A percentile compares a stretch with the other conserved stretches of the same genome.
phyloP scores from a whole-genome alignment of 805 yeast species.

The Metschnikowia corniflorae region DNA sequence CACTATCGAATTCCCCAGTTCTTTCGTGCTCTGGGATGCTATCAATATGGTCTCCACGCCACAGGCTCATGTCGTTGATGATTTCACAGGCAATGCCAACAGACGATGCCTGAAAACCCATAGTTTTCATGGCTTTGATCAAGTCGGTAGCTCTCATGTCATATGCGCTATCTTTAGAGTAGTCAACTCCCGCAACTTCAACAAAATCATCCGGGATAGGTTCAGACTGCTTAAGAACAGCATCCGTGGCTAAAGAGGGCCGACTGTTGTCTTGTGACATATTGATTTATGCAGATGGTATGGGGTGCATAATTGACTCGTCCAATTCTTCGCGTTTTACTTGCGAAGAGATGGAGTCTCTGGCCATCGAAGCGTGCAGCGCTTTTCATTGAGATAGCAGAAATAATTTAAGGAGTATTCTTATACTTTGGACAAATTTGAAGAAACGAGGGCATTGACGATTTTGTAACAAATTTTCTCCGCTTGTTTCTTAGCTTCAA shows the following conservation, averaged over 20 bases:
- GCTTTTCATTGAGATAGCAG: too few species aligned
- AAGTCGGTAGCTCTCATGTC: constrained; percentile 79
- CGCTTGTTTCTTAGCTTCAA: too few species aligned
- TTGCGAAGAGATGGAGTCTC: not conserved
- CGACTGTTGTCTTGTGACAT: constrained; percentile 16
- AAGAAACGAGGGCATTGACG: too few species aligned
- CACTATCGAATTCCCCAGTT: constrained; percentile 73
- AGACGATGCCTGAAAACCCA: constrained; percentile 97
- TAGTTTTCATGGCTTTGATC: constrained; percentile 77
- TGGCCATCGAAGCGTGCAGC: too few species aligned
- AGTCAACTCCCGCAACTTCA: constrained; percentile 85
- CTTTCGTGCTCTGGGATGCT: constrained; percentile 62
- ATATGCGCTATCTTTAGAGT: constrained; percentile 69
- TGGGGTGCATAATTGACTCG: constrained; percentile 1
- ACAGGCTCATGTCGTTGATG: constrained; percentile 83
- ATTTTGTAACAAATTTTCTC: too few species aligned
- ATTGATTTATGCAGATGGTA: too few species aligned
- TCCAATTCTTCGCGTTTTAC: constrained; percentile 2
- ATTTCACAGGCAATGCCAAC: constrained; percentile 88
- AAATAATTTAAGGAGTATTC: too few species aligned
- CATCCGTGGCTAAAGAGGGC: constrained; percentile 82
- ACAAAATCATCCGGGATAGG: constrained; percentile 81
- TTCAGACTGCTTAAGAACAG: constrained; percentile 81
- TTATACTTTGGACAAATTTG: too few species aligned
- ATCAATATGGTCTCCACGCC: constrained; percentile 82